phyloP scores from a whole-genome alignment of 495 filamentous ascomycete species.

The Chaetomium fimeti region DNA sequence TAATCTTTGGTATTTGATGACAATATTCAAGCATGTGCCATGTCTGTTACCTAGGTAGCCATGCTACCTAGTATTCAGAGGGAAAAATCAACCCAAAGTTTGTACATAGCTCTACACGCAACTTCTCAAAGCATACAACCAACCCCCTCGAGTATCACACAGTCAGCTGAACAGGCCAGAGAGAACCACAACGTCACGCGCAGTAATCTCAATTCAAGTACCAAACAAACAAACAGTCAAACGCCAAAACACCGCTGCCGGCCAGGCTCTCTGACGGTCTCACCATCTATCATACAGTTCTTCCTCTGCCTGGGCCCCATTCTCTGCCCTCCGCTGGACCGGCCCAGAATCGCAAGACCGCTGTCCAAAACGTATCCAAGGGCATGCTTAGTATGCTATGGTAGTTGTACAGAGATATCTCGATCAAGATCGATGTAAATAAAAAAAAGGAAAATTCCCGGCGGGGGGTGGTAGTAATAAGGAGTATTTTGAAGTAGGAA shows the following conservation, averaged over 20 bases:
- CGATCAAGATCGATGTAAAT: neutral
- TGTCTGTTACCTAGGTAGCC: no score
- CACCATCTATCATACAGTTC: slow-evolving; percentile 1
- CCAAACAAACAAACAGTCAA: neutral
- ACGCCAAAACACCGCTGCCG: neutral
- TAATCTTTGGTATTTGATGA: no score
- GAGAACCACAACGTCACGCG: neutral
- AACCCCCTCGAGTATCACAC: no score
- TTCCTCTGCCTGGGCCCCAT: neutral
- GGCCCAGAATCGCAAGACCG: neutral
- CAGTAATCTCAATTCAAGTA: neutral
- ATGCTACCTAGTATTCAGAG: no score
- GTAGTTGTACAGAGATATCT: slow-evolving; percentile 8
- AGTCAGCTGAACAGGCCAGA: no score
- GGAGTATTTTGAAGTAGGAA: no score
- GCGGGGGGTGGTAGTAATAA: neutral
- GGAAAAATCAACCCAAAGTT: no score
- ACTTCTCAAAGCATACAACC: no score
- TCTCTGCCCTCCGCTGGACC: neutral
- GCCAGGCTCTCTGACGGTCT: neutral
- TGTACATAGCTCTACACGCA: no score
- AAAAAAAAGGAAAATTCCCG: slow-evolving; percentile 5
- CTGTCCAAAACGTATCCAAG: slow-evolving; percentile 6
- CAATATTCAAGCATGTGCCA: no score
- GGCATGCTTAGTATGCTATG: neutral